Evolutionary conservation across 768 basidiomycete genomes (phyloP), one percentile per base, ranked within the genome.

Genomic region (Macrolepiota fuliginosa): DNA sequence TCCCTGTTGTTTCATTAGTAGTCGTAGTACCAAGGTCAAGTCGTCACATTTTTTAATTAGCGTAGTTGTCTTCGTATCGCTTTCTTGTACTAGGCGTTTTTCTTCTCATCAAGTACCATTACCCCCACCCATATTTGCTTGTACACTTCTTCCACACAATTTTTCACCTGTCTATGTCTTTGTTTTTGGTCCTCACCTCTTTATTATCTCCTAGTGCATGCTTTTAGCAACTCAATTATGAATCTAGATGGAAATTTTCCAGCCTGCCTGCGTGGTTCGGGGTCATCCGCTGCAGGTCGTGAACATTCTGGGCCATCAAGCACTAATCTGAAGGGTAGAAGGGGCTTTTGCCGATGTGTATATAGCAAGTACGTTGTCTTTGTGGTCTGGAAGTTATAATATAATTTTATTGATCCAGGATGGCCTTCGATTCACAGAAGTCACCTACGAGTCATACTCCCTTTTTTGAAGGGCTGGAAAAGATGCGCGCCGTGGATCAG

Each of bases 1-100:
- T 59, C 29, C 36, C 35, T 59, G 58, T 59, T 59, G 58, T 59
- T 53, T 51, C 58, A 52, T 52, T 59, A 59, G 58, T 59, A 59
- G 37, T 32, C 49, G 58, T 59, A 52, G 49, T 53, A 51, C 17
- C 37, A 39, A 42, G 37, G 39, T 39, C 37, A 15, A 51, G 49
- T 55, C 42, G 37, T 45, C 46, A 50, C 47, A 37, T 49, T 50
- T 29, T 24, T 19, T 58, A 58, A 58, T 58, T 24, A 58, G 19
- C 35, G 57, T 57, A 46, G 56, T 57, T 39, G 17, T 54, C n/a
- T 40, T 35, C 29, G 47, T 17, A 51, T 35, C 56, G 27, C 15
- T 57, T 57, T 47, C 46, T 58, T 58, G 57, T 58, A 40, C 24
- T 45, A 39, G 54, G 54, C 27, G 54, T 27, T 39, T 55, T 25